Percentiles rank a stretch among this genome's conserved stretches.
phyloP scores from a whole-genome alignment of 176 grass and related monocot genomes.

The Coix lacrymajobi region DNA sequence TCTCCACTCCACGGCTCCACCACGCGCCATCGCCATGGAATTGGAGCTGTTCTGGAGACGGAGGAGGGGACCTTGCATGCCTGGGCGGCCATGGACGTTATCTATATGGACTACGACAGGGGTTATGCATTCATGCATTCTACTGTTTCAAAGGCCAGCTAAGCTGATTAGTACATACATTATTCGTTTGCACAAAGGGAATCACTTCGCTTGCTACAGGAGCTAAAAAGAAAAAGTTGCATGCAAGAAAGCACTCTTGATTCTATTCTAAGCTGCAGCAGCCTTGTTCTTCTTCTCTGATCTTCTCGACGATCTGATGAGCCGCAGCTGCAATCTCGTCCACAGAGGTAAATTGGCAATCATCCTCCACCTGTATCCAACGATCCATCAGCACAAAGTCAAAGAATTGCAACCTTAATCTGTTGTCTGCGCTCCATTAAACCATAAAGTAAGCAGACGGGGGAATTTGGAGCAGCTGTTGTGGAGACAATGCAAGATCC shows the following conservation, averaged over 20 bases:
- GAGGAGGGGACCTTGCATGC: neutral
- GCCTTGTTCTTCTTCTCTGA: constrained; percentile 45
- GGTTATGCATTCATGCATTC: neutral
- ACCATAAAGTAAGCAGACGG: constrained; percentile 21
- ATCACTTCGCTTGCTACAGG: constrained; percentile 16
- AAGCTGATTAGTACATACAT: constrained; percentile 19
- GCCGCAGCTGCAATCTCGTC: constrained; percentile 66
- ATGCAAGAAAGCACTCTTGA: neutral
- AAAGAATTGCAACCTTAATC: constrained; percentile 2
- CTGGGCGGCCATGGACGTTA: neutral
- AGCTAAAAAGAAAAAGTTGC: neutral
- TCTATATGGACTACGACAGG: neutral
- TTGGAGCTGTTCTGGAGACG: constrained; percentile 10
- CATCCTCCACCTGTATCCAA: constrained; percentile 62
- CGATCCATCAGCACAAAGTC: neutral
- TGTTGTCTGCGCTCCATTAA: constrained; percentile 26
- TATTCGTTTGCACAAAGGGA: constrained; percentile 36
- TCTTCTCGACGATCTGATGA: constrained; percentile 67
- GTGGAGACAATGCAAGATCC: constrained; percentile 31
- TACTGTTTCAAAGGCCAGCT: neutral
- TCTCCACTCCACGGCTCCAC: constrained; percentile 22
- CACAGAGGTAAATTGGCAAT: constrained; percentile 64
- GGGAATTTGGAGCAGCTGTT: constrained; percentile 25
- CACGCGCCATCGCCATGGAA: neutral
- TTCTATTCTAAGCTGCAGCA: constrained; percentile 23